Evolutionary conservation across 2,329 filamentous ascomycete genomes (phyloP).

Genomic region (Aspergillus sp.): DNA sequence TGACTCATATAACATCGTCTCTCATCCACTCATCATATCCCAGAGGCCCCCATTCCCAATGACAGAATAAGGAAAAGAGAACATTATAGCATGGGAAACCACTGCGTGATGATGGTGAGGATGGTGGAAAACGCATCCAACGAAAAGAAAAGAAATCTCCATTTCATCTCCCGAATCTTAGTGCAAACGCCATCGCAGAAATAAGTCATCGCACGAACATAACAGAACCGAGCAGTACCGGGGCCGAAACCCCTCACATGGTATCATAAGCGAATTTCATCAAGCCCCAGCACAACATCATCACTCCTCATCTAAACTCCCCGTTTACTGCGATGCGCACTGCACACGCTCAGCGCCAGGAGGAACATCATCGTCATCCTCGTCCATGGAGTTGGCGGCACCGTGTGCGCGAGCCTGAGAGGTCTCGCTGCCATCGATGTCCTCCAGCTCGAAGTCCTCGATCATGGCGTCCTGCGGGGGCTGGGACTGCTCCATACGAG

Average conservation of each 20-base stretch:
- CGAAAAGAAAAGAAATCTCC: slow-evolving; percentile 21
- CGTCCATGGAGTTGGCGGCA: slow-evolving; percentile 64
- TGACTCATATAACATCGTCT: slow-evolving; percentile 16
- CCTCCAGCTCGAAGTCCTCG: slow-evolving; percentile 84
- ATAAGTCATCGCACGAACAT: slow-evolving; percentile 30
- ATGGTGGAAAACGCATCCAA: slow-evolving; percentile 18
- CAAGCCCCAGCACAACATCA: slow-evolving; percentile 28
- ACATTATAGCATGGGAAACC: slow-evolving; percentile 26
- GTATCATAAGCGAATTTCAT: slow-evolving; percentile 43
- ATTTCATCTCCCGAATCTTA: slow-evolving; percentile 35
- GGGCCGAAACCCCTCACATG: slow-evolving; percentile 30
- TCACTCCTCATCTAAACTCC: slow-evolving; percentile 14
- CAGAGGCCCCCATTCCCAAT: slow-evolving; percentile 15
- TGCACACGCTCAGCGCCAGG: slow-evolving; percentile 54
- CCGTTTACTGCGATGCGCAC: slow-evolving; percentile 54
- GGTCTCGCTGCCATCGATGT: slow-evolving; percentile 71
- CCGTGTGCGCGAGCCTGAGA: slow-evolving; percentile 68
- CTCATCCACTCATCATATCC: slow-evolving; percentile 21
- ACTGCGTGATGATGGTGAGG: slow-evolving; percentile 18
- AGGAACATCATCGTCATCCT: slow-evolving; percentile 65
- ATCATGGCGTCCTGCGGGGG: slow-evolving; percentile 86
- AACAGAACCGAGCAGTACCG: slow-evolving; percentile 25
- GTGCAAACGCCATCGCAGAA: slow-evolving; percentile 40
- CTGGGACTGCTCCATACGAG: slow-evolving; percentile 63
- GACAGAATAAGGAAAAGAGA: slow-evolving; percentile 17